Conservation (phyloP, 257 asterid species). For the Capsicum chinense region DNA sequence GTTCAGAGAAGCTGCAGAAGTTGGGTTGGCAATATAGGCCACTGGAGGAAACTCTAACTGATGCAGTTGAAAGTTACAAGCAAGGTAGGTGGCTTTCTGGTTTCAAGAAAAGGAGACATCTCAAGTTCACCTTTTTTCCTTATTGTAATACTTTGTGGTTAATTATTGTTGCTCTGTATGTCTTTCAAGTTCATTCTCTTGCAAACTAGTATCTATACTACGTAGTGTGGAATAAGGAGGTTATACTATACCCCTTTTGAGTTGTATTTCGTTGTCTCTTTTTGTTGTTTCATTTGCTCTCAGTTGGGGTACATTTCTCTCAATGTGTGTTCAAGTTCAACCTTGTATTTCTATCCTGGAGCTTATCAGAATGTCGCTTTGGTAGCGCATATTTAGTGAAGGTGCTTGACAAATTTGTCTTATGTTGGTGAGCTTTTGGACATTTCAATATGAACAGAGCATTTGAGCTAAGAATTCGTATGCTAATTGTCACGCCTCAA, state of each 20-base stretch:
- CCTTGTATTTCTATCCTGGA: not conserved
- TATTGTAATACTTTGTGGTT: not conserved
- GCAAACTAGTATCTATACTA: not conserved
- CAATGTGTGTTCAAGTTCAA: not conserved
- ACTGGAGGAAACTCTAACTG: too few relatives aligned
- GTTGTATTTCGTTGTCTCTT: not conserved
- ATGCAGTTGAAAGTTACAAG: conserved; percentile 53
- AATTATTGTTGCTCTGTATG: not conserved
- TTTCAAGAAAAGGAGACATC: conserved; percentile 23
- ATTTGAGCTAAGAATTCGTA: too few relatives aligned
- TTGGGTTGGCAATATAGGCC: conserved; percentile 62
- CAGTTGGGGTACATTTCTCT: not conserved
- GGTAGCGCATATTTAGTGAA: not conserved
- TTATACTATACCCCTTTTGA: not conserved
- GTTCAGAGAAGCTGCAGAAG: conserved; percentile 65
- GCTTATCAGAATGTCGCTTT: not conserved
- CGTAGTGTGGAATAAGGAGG: not conserved
- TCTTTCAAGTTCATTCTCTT: conserved; percentile 11
- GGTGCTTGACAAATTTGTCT: not conserved
- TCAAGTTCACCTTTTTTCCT: not conserved
- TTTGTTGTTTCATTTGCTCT: not conserved
- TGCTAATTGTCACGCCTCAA: too few relatives aligned
- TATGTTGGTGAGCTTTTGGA: not conserved
- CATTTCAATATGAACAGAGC: too few relatives aligned
- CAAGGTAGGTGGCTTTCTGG: conserved; percentile 45